phyloP scores from a whole-genome alignment of 1,284 basidiomycete species.

The Erythrobasidium hasegawianum region DNA sequence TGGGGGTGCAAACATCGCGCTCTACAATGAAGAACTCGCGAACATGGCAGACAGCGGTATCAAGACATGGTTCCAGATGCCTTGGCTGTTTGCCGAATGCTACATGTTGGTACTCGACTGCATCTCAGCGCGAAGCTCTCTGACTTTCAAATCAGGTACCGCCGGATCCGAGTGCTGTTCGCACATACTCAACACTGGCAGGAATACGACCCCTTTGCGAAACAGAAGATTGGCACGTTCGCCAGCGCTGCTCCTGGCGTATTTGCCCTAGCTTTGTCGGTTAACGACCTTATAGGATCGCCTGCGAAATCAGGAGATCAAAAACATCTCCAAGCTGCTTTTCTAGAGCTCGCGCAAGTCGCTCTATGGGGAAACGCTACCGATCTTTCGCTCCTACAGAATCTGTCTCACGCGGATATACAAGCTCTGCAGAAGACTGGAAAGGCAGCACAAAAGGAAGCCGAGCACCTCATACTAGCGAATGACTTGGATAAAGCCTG shows the following conservation, averaged over 20 bases:
- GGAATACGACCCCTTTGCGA: slow-evolving; percentile 78
- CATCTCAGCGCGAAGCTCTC: not conserved
- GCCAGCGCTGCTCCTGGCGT: slow-evolving; percentile 71
- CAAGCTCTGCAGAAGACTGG: slow-evolving; percentile 75
- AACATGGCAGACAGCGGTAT: slow-evolving; percentile 55
- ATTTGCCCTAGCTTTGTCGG: slow-evolving; percentile 53
- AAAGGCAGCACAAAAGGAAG: slow-evolving; percentile 66
- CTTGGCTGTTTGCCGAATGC: slow-evolving; percentile 71
- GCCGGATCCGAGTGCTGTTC: slow-evolving; percentile 73
- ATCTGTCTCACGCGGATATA: slow-evolving; percentile 90
- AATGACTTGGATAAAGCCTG: slow-evolving; percentile 78
- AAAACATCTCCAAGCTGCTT: slow-evolving; percentile 60
- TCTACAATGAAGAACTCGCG: slow-evolving; percentile 71
- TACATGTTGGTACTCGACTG: slow-evolving; percentile 9
- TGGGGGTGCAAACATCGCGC: slow-evolving; percentile 61
- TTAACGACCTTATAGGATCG: slow-evolving; percentile 36
- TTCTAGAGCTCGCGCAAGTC: slow-evolving; percentile 56
- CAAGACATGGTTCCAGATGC: slow-evolving; percentile 80
- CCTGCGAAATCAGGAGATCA: slow-evolving; percentile 54
- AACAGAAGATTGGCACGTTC: slow-evolving; percentile 79
- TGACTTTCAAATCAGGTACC: slow-evolving; percentile 61
- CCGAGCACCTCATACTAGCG: slow-evolving; percentile 72
- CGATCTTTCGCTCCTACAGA: slow-evolving; percentile 89
- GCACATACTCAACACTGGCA: slow-evolving; percentile 68
- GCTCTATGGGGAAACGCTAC: slow-evolving; percentile 88